These are phyloP conservation scores for Immersiella caudata DNA, from an alignment of 495 filamentous ascomycete species.

Conservation along the genomic window DNA sequence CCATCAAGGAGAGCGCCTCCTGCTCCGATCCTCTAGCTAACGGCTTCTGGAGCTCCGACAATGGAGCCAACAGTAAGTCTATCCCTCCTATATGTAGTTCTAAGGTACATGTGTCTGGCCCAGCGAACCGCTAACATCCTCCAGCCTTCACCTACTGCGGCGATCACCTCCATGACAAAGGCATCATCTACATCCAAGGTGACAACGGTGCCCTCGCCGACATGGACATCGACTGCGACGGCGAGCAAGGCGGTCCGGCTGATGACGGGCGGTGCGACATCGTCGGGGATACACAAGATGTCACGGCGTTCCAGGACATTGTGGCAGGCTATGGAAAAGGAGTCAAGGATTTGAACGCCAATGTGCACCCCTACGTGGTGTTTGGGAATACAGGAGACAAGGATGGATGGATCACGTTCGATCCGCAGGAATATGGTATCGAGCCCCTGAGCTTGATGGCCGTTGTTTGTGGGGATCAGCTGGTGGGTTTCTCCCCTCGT, in stretches of 20 bases:
- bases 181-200: slow-evolving; percentile 45
- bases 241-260: slow-evolving; percentile 50
- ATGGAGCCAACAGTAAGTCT: slow-evolving; percentile 37
- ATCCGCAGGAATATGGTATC: slow-evolving; percentile 56
- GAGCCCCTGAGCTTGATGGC: slow-evolving; percentile 65
- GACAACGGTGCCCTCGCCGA: slow-evolving; percentile 40
- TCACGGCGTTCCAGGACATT: slow-evolving; percentile 58
- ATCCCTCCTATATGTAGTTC: not conserved
- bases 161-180: slow-evolving; percentile 38
- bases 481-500: slow-evolving; percentile 43
- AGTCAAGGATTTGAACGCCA: slow-evolving; percentile 61
- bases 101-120: too few relatives aligned
- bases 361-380: slow-evolving; percentile 66
- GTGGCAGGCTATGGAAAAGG: slow-evolving; percentile 48
- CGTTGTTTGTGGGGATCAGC: slow-evolving; percentile 60
- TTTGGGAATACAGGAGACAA: slow-evolving; percentile 59
- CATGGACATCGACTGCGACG: slow-evolving; percentile 75
- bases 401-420: slow-evolving; percentile 47
- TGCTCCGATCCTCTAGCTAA: slow-evolving; percentile 40
- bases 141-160: slow-evolving; percentile 47
- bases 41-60: slow-evolving; percentile 43
- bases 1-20: slow-evolving; percentile 35
- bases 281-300: slow-evolving; percentile 54
- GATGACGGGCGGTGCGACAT: slow-evolving; percentile 53
- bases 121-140: not conserved